A percentile compares a stretch with the other conserved stretches of the same genome.
These are phyloP conservation scores for Pseudogymnoascus sp. DNA, from an alignment of 2,329 filamentous ascomycete genomes.

Conservation along the genomic window DNA sequence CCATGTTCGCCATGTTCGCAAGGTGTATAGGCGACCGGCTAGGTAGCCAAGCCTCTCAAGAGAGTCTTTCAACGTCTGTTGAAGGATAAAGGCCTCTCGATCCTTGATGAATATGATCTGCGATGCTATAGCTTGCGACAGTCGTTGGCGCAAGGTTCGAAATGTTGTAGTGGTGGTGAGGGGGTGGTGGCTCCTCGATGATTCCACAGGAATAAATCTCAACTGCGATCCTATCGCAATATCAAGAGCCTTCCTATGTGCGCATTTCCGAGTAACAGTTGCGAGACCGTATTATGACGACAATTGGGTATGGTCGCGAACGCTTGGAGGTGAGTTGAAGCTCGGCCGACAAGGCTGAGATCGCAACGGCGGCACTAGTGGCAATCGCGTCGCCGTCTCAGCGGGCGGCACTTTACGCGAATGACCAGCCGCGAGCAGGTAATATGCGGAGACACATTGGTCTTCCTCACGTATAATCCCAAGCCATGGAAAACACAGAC, in stretches of 20 bases:
- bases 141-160: neutral
- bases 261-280: neutral
- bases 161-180: neutral
- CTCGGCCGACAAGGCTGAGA: slow-evolving; percentile 7
- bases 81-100: neutral
- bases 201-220: neutral
- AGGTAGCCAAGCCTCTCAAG: neutral
- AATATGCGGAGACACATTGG: neutral
- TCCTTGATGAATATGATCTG: neutral
- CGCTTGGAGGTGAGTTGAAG: slow-evolving; percentile 2
- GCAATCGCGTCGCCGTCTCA: neutral
- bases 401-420: slow-evolving; percentile 3
- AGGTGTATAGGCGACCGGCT: neutral
- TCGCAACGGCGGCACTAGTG: slow-evolving; percentile 1
- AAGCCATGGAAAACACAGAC: neutral
- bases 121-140: neutral
- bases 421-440: neutral
- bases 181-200: neutral
- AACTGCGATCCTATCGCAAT: neutral
- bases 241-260: neutral
- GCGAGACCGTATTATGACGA: neutral
- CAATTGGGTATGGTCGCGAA: neutral
- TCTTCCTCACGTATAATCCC: neutral
- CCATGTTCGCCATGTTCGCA: slow-evolving; percentile 18
- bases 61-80: neutral